Evolutionary conservation across 2,329 filamentous ascomycete genomes (phyloP).

Genomic region (Daldinia eschscholtzii): DNA sequence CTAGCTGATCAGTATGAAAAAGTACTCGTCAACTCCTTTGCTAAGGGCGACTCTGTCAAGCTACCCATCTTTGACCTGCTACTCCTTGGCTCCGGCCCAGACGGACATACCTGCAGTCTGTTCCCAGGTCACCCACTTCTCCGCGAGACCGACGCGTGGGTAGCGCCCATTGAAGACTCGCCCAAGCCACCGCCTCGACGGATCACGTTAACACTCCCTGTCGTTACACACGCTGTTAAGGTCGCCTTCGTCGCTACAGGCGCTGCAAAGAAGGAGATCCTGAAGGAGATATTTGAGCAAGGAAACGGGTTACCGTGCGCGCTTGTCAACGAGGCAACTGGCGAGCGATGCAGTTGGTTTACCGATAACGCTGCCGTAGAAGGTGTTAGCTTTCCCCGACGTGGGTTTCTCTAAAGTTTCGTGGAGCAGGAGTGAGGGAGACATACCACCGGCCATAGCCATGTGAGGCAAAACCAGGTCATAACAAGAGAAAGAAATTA

Average conservation of each 20-base stretch:
- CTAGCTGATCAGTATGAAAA: constrained; percentile 95
- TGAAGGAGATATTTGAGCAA: constrained; percentile 93
- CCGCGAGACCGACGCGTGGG: constrained; percentile 90
- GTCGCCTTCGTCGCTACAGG: constrained; percentile 95
- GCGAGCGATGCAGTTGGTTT: constrained; percentile 95
- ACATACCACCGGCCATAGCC: not conserved
- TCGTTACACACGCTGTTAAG: constrained; percentile 86
- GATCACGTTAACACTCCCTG: constrained; percentile 92
- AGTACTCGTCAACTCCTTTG: constrained; percentile 85
- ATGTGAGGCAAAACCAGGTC: not conserved
- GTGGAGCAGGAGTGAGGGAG: not conserved
- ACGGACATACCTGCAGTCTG: constrained; percentile 96
- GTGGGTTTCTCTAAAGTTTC: constrained; percentile 68
- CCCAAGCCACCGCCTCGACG: constrained; percentile 93
- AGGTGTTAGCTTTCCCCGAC: constrained; percentile 84
- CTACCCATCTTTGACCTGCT: constrained; percentile 95
- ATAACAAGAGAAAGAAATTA: constrained; percentile 12
- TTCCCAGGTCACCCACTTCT: constrained; percentile 92
- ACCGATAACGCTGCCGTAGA: constrained; percentile 88
- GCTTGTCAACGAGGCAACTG: constrained; percentile 85
- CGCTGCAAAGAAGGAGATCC: constrained; percentile 86
- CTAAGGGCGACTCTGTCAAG: constrained; percentile 91
- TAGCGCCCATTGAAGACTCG: constrained; percentile 90
- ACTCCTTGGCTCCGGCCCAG: constrained; percentile 91
- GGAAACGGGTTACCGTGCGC: constrained; percentile 85